Percentiles rank a stretch among this genome's conserved stretches.
These are phyloP conservation scores for Colletotrichum scovillei DNA, from an alignment of 2,329 filamentous ascomycete genomes.

Conservation along the genomic window DNA sequence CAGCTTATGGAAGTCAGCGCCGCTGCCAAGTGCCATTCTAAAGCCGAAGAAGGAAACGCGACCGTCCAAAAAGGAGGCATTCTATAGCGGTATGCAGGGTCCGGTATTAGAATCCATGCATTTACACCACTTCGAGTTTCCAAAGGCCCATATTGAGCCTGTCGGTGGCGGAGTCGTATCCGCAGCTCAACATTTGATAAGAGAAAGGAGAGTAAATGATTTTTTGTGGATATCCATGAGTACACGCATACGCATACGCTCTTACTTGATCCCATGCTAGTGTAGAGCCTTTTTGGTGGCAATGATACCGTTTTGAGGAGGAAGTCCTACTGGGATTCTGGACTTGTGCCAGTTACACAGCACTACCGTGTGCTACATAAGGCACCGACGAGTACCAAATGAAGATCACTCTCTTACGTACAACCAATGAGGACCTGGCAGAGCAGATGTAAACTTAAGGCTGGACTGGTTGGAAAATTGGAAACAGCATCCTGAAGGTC, in stretches of 20 bases:
- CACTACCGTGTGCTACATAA: neutral
- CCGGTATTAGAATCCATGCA: neutral
- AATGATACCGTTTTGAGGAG: neutral
- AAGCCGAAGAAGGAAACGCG: neutral
- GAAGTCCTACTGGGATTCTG: neutral
- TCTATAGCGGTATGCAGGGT: constrained; percentile 3
- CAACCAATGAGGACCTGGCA: neutral
- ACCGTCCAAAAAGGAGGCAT: neutral
- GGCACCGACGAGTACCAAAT: neutral
- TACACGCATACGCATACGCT: too few species aligned
- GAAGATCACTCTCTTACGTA: constrained; percentile 7
- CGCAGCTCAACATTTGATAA: neutral
- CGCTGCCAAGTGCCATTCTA: neutral
- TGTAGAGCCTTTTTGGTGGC: neutral
- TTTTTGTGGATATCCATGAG: neutral
- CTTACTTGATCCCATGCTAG: neutral
- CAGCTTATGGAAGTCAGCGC: neutral
- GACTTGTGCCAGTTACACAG: neutral
- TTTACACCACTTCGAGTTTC: constrained; percentile 1
- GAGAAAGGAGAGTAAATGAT: neutral
- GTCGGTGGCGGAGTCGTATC: constrained; percentile 11
- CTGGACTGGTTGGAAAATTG: neutral
- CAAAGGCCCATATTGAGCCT: neutral
- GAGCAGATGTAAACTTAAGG: neutral
- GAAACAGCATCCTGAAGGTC: neutral